phyloP scores from a whole-genome alignment of 768 basidiomycete genomes.

The Hypholoma fasciculare region DNA sequence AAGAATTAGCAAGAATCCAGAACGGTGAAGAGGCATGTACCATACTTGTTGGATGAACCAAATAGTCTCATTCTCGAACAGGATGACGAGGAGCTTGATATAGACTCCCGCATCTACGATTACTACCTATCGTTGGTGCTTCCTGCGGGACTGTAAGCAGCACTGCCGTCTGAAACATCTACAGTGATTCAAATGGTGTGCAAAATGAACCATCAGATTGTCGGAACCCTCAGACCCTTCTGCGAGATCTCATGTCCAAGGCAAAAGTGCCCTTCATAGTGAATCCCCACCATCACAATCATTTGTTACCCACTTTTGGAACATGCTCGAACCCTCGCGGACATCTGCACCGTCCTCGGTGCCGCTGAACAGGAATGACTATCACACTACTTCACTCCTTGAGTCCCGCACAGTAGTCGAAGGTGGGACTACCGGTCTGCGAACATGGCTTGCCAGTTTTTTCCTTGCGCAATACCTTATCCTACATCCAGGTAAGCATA shows the following conservation, averaged over 20 bases:
- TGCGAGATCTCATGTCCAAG: constrained; percentile 24
- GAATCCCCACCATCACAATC: constrained; percentile 48
- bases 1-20: constrained; percentile 32
- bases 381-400: constrained; percentile 55
- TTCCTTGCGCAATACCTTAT: constrained; percentile 64
- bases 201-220: constrained; percentile 9
- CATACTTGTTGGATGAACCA: constrained; percentile 11
- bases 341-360: neutral
- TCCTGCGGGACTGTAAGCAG: constrained; percentile 32
- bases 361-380: constrained; percentile 23
- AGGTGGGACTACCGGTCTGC: constrained; percentile 74
- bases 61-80: constrained; percentile 3
- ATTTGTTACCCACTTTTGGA: constrained; percentile 71
- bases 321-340: neutral
- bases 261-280: constrained; percentile 23
- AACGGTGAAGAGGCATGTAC: constrained; percentile 45
- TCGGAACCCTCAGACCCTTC: constrained; percentile 21
- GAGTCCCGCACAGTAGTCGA: constrained; percentile 78
- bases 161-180: constrained; percentile 2
- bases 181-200: too few species aligned
- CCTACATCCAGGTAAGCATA: constrained; percentile 48
- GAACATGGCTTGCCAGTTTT: constrained; percentile 79
- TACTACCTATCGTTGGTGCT: constrained; percentile 53
- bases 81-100: constrained; percentile 51
- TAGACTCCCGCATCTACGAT: constrained; percentile 66